Evolutionary conservation across 1,284 basidiomycete genomes (phyloP).

Genomic region (Cryptococcus amylolentus): DNA sequence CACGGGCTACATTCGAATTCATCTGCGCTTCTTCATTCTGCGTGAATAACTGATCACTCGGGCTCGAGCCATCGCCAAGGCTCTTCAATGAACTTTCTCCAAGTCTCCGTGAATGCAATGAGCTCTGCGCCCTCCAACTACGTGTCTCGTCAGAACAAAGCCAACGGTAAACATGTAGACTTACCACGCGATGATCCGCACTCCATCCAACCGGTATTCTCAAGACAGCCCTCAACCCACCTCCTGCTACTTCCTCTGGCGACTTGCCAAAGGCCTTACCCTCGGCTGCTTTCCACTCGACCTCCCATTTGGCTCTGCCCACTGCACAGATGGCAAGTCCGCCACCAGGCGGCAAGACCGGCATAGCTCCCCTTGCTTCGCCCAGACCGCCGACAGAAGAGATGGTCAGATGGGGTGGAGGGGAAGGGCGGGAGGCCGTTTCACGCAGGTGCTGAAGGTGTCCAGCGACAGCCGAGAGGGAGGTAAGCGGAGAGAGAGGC

Average conservation of each 20-base stretch:
- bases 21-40: too few species aligned
- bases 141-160: conserved; percentile 1
- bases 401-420: conserved; percentile 70
- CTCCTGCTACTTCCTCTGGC: conserved; percentile 54
- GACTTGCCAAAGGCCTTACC: conserved; percentile 58
- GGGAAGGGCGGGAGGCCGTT: conserved; percentile 61
- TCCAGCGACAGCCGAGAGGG: conserved; percentile 63
- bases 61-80: conserved; percentile 58
- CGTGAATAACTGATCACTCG: not conserved
- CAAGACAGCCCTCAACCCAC: conserved; percentile 54
- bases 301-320: conserved; percentile 70
- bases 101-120: conserved; percentile 82
- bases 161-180: conserved; percentile 2
- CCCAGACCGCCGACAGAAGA: conserved; percentile 82
- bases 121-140: conserved; percentile 78
- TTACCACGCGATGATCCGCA: conserved; percentile 82
- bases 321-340: conserved; percentile 88
- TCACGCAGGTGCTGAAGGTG: conserved; percentile 58
- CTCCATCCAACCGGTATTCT: conserved; percentile 77
- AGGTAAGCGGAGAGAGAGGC: conserved; percentile 58
- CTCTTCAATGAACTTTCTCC: conserved; percentile 78
- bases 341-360: conserved; percentile 80
- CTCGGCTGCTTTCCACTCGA: conserved; percentile 29
- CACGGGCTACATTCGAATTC: too few species aligned
- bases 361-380: conserved; percentile 65